Evolutionary conservation across 805 yeast genomes (phyloP), one percentile per base, ranked within the genome.

Genomic region (Kazachstania viticola): DNA sequence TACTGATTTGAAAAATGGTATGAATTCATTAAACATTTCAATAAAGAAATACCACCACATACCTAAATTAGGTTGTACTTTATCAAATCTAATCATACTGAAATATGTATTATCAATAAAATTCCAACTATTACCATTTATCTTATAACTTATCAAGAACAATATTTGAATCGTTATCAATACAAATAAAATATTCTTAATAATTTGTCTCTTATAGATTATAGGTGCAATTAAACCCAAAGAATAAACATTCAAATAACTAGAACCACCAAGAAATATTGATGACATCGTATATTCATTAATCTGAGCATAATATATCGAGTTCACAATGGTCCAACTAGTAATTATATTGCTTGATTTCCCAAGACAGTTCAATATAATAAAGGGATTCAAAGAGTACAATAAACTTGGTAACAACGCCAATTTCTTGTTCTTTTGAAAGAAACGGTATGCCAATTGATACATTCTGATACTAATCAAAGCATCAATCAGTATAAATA

Each of bases 1-100:
- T 14, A 85, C 77, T 9, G 84, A 75, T 25, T 77, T 60, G 63
- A 81, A 91, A 48, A 91, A 85, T 14, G 82, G 75, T 18, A 78
- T 69, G 65, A 88, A 91, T 50, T 75, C 80, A 34, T 79, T 91
- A 58, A 91, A 91, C 73, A 91, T 81, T 56, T 91, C 98, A 26
- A 88, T 80, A 63, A 91, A 91, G 46, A 87, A 75, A 61, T 91
- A 91, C 99, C 99, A 91, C 99, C 99, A 91, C 14, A 91, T 62
- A 1, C 98, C 98, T 42, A 91, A 55, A 56, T 91, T 91, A 17
- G 98, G 98, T 4, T 76, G 66, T 38, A 85, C 72, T 40, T 83
- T 87, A 24, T 66, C 66, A 45, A 82, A 77, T 16, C 62, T 60
- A 5, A 83, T 48, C 5, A 70, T 56, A 3, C 73, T 64, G 12